Evolutionary conservation across 139 green algal species (phyloP), one percentile per base, ranked within the genome.

Genomic region (Asterochloris erici): DNA sequence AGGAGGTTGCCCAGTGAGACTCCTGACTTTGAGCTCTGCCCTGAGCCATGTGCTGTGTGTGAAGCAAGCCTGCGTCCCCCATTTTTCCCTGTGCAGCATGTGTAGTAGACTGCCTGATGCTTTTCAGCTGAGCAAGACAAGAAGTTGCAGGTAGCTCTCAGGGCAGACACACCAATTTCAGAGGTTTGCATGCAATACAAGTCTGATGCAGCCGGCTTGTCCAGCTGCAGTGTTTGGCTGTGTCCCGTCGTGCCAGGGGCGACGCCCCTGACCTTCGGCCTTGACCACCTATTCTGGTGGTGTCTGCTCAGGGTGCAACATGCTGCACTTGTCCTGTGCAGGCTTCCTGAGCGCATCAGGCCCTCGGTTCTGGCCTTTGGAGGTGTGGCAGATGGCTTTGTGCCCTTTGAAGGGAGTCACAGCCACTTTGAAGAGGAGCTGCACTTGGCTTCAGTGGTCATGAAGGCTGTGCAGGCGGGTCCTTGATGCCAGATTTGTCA

Each of bases 361-460:
- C 91, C 91, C 11, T 24, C 77, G 23, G 68, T 85, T 16, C 81
- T 91, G 54, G 91, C 88, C 9, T 95, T 95, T 83, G 91, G 91
- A 23, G 90, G 86, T 6, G 81, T 95, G 14, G 88, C 90, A 14
- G 91, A 95, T 61, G 90, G 90, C 23, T 95, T 93, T 82, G 60
- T 91, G 73, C 86, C 90, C 11, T 92, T 94, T 62, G 69, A 88
- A 14, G 60, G 68, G 71, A 83, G 29, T 71, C 4, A 80, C 9
- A 68, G n/a, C 1, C 16, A 38, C 4, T 21, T 47, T 19, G 47
- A 70, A 24, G 9, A 81, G 12, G 54, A 82, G 60, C 24, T 90
- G 12, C 21, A 79, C 47, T 63, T 89, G 63, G 73, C 80, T 17
- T 86, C 79, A 11, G 76, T 90, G 14, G 87, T 90, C 26, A 90